These are phyloP conservation scores for Waltergamsia citrina DNA, from an alignment of 2,329 filamentous ascomycete genomes.

Conservation along the genomic window DNA sequence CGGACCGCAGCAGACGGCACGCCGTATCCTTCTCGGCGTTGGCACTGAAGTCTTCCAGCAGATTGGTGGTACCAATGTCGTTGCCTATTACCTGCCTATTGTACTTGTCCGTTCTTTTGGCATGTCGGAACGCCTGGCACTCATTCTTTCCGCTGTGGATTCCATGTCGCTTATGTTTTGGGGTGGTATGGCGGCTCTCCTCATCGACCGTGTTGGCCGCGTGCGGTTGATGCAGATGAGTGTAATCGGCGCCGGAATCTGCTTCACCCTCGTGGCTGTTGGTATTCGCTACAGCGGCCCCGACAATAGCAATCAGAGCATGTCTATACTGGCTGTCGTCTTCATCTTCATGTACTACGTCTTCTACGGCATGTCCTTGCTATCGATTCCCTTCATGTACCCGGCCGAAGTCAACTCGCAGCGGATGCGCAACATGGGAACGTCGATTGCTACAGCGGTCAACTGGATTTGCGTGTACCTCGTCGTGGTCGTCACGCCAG, in stretches of 20 bases:
- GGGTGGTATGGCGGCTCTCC: too few species aligned
- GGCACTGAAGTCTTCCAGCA: constrained; percentile 24
- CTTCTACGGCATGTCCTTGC: constrained; percentile 15
- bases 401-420: constrained; percentile 23
- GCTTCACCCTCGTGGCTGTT: constrained; percentile 1
- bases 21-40: constrained; percentile 23
- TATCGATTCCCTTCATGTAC: constrained; percentile 14
- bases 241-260: too few species aligned
- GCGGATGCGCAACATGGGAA: constrained; percentile 21
- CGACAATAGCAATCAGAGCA: constrained; percentile 10
- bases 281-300: not conserved
- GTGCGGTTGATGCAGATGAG: too few species aligned
- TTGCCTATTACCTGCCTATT: not conserved
- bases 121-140: constrained; percentile 29
- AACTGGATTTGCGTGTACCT: constrained; percentile 25
- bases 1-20: constrained; percentile 4
- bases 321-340: constrained; percentile 7
- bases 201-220: too few species aligned
- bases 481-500: constrained; percentile 31
- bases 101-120: constrained; percentile 25
- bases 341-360: constrained; percentile 20
- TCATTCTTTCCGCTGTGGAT: constrained; percentile 32
- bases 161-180: constrained; percentile 38
- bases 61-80: constrained; percentile 7
- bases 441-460: constrained; percentile 20